A percentile compares a stretch with the other conserved stretches of the same genome.
phyloP scores from a whole-genome alignment of 2,329 filamentous ascomycete genomes.

The Ciborinia camelliae region DNA sequence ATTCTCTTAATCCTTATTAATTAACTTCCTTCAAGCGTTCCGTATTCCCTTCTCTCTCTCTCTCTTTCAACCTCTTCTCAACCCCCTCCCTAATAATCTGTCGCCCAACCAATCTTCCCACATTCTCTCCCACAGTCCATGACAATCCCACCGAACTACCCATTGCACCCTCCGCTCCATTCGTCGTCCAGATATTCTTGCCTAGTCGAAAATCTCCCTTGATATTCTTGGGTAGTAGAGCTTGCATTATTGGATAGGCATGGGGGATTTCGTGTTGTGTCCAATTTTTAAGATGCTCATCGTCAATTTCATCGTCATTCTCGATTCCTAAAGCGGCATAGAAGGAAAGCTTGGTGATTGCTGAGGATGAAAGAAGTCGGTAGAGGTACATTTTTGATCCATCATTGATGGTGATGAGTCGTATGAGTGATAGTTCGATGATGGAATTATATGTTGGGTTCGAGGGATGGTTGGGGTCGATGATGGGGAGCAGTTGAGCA shows the following conservation, averaged over 20 bases:
- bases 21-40: too few species aligned
- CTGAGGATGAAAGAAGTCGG: background rate
- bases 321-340: background rate
- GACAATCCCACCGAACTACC: background rate
- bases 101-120: background rate
- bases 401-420: background rate
- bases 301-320: too few species aligned
- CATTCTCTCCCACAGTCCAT: background rate
- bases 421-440: constrained; percentile 3
- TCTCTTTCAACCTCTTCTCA: background rate
- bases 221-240: background rate
- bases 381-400: background rate
- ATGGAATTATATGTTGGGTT: background rate
- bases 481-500: background rate
- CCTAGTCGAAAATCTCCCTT: background rate
- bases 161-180: background rate
- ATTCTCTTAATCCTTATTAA: too few species aligned
- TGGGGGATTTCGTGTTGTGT: background rate
- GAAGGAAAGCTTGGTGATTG: background rate
- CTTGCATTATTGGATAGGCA: background rate
- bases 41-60: constrained; percentile 7
- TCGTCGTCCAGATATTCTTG: background rate
- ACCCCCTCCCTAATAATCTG: background rate
- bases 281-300: background rate
- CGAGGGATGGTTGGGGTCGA: background rate